Percentiles rank a stretch among this genome's conserved stretches.
phyloP scores from a whole-genome alignment of 371 early-diverging fungal genomes.

The Globomyces sp. region DNA sequence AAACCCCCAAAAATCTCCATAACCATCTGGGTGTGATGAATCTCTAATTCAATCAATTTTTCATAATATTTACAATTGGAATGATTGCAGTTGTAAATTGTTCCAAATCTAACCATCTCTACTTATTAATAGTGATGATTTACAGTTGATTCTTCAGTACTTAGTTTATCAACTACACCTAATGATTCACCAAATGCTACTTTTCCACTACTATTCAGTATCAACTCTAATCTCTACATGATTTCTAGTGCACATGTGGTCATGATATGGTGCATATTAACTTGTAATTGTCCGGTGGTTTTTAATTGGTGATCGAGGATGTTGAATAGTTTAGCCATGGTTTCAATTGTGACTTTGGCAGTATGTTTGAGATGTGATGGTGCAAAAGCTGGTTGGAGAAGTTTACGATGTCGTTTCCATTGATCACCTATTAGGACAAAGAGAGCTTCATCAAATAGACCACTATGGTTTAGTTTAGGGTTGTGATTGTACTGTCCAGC shows the following conservation, averaged over 20 bases:
- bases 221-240: slow-evolving; percentile 5
- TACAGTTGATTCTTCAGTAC: not conserved
- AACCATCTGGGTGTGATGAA: not conserved
- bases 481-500: too few relatives aligned
- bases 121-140: not conserved
- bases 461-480: not conserved
- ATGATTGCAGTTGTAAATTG: not conserved
- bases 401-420: slow-evolving; percentile 21
- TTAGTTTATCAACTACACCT: not conserved
- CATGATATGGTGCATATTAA: slow-evolving; percentile 6
- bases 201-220: slow-evolving; percentile 13
- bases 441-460: not conserved
- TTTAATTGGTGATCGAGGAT: not conserved
- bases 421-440: slow-evolving; percentile 8
- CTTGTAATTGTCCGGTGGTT: not conserved
- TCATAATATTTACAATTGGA: not conserved
- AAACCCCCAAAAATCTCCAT: not conserved
- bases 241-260: slow-evolving; percentile 12
- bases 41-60: not conserved
- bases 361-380: slow-evolving; percentile 21
- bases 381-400: slow-evolving; percentile 25
- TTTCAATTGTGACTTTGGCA: not conserved
- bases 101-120: slow-evolving; percentile 3
- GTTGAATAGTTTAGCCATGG: not conserved
- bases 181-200: slow-evolving; percentile 12